Evolutionary conservation across 371 early-diverging fungal genomes (phyloP).

Genomic region (Lichtheimia hyalospora): DNA sequence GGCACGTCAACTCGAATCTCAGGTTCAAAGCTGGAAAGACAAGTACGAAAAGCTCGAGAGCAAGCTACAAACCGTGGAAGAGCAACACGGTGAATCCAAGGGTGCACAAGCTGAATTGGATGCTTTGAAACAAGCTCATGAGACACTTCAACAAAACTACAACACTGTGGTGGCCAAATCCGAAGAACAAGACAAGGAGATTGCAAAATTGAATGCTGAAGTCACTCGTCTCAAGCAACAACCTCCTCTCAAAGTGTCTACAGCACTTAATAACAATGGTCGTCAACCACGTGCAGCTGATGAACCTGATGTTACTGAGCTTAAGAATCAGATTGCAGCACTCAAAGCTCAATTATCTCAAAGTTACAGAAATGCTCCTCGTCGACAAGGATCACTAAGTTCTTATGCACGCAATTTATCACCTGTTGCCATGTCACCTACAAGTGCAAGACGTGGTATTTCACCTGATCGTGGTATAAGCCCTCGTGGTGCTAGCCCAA

Average conservation of each 20-base stretch:
- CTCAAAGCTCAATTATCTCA: slow-evolving; percentile 55
- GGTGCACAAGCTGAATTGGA: slow-evolving; percentile 61
- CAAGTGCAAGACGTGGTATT: slow-evolving; percentile 28
- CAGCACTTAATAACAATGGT: background rate
- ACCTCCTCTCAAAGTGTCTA: slow-evolving; percentile 16
- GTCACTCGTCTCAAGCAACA: slow-evolving; percentile 62
- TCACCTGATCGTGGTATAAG: slow-evolving; percentile 27
- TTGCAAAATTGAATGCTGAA: slow-evolving; percentile 67
- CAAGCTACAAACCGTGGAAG: slow-evolving; percentile 51
- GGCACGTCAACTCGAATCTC: slow-evolving; percentile 61
- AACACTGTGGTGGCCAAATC: slow-evolving; percentile 57
- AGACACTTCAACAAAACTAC: slow-evolving; percentile 47
- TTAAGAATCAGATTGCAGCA: slow-evolving; percentile 51
- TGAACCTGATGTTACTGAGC: slow-evolving; percentile 36
- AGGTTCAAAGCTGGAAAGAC: slow-evolving; percentile 69
- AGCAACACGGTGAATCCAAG: slow-evolving; percentile 47
- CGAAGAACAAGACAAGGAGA: slow-evolving; percentile 66
- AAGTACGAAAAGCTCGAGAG: slow-evolving; percentile 61
- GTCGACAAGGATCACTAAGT: slow-evolving; percentile 40
- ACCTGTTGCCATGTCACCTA: slow-evolving; percentile 25
- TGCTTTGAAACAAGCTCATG: slow-evolving; percentile 50
- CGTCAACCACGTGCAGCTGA: slow-evolving; percentile 3
- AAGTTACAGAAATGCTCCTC: slow-evolving; percentile 36
- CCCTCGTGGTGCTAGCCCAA: slow-evolving; percentile 30
- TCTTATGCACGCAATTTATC: slow-evolving; percentile 37